These are phyloP conservation scores for Candida maris DNA, from an alignment of 805 yeast genomes.

Conservation along the genomic window DNA sequence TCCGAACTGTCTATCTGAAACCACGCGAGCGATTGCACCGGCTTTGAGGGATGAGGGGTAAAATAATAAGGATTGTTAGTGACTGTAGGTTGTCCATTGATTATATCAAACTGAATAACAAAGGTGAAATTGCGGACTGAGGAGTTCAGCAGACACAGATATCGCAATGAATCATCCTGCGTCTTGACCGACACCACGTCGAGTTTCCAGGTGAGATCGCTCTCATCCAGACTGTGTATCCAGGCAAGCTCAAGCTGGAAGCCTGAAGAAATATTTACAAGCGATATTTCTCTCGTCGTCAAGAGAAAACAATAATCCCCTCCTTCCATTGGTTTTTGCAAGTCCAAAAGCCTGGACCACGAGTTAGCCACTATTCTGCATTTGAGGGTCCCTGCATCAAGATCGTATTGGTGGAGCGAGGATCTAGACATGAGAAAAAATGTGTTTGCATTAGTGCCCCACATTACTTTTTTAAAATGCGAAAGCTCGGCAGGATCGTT, in stretches of 20 bases:
- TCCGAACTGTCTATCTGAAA: slow-evolving; percentile 1
- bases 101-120: slow-evolving; percentile 29
- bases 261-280: slow-evolving; percentile 38
- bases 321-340: slow-evolving; percentile 26
- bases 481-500: slow-evolving; percentile 52
- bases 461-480: slow-evolving; percentile 47
- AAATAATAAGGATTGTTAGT: slow-evolving; percentile 24
- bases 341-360: slow-evolving; percentile 52
- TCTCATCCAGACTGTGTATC: slow-evolving; percentile 61
- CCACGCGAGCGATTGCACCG: slow-evolving; percentile 15
- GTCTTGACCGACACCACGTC: slow-evolving; percentile 20
- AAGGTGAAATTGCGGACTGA: slow-evolving; percentile 25
- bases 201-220: slow-evolving; percentile 52
- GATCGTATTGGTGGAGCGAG: slow-evolving; percentile 34
- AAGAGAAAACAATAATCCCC: slow-evolving; percentile 46
- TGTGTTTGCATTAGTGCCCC: slow-evolving; percentile 36
- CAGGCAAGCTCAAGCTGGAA: slow-evolving; percentile 58
- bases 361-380: slow-evolving; percentile 46
- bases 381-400: slow-evolving; percentile 26
- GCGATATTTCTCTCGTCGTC: slow-evolving; percentile 62
- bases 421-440: slow-evolving; percentile 42
- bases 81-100: slow-evolving; percentile 13
- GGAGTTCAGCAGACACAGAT: slow-evolving; percentile 31
- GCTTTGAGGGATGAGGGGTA: slow-evolving; percentile 19
- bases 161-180: slow-evolving; percentile 4